Conservation (phyloP, 495 filamentous ascomycete species). For the Cladorrhinum samala region DNA sequence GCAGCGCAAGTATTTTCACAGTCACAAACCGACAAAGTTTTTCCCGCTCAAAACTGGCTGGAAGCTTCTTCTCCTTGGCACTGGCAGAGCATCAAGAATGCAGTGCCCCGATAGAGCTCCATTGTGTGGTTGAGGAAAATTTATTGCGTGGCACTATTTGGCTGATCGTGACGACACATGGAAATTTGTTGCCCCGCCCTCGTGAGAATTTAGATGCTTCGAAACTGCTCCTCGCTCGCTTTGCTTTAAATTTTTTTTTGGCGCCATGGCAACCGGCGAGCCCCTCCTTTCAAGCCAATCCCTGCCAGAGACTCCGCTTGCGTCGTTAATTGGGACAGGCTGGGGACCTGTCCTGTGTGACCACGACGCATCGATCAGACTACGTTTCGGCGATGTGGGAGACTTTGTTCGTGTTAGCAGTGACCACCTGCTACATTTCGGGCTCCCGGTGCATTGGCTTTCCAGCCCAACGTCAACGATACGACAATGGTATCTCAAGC, state of each 20-base stretch:
- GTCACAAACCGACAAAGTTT: neutral
- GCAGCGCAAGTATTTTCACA: neutral
- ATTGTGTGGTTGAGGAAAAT: no score
- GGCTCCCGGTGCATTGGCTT: conserved; percentile 13
- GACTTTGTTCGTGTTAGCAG: neutral
- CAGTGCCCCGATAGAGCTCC: no score
- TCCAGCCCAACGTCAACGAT: conserved; percentile 23
- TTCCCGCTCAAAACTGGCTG: neutral
- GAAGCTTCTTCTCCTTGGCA: no score
- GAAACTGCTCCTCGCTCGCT: neutral
- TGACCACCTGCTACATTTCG: conserved; percentile 7
- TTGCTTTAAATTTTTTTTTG: neutral
- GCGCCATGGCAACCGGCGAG: neutral
- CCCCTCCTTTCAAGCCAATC: neutral
- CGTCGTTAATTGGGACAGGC: neutral
- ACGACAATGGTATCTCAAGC: conserved; percentile 8
- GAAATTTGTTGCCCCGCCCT: no score
- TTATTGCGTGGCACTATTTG: neutral
- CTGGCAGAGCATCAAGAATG: no score
- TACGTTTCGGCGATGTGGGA: conserved; percentile 6
- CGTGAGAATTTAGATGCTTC: neutral
- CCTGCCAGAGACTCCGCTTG: neutral
- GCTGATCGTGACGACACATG: no score
- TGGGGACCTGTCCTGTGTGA: neutral
- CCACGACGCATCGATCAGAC: neutral